These are phyloP conservation scores for Acorus calamus DNA, from an alignment of 106 monocot genomes.

Conservation along the genomic window DNA sequence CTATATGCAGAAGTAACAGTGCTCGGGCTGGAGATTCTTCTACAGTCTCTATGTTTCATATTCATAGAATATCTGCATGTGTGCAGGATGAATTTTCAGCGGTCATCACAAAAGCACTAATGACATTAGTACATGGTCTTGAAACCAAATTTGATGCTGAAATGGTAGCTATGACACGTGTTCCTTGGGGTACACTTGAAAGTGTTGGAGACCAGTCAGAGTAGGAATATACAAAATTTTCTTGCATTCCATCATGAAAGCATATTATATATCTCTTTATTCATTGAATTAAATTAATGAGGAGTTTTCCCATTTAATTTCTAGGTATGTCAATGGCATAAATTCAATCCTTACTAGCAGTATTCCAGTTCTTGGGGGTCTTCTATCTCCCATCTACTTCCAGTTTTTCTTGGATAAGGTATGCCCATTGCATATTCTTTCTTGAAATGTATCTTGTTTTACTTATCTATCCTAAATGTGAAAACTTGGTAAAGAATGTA, in stretches of 20 bases:
- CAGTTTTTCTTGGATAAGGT: slow-evolving; percentile 99
- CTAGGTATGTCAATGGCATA: slow-evolving; percentile 97
- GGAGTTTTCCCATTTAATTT: slow-evolving; percentile 5
- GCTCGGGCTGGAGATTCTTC: neutral
- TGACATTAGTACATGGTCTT: slow-evolving; percentile 90
- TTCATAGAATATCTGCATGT: neutral
- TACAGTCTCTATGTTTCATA: neutral
- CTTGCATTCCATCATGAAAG: neutral
- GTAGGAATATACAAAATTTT: slow-evolving; percentile 30
- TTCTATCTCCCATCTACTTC: slow-evolving; percentile 87
- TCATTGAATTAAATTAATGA: neutral
- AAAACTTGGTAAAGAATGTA: too few relatives aligned
- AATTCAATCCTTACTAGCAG: slow-evolving; percentile 82
- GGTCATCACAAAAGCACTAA: slow-evolving; percentile 81
- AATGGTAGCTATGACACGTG: slow-evolving; percentile 97
- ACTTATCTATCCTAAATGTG: too few relatives aligned
- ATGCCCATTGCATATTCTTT: neutral
- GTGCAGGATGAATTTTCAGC: slow-evolving; percentile 94
- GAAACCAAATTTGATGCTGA: slow-evolving; percentile 99
- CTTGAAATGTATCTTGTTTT: too few relatives aligned
- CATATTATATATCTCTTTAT: neutral
- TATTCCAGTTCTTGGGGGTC: slow-evolving; percentile 73
- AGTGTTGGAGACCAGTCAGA: slow-evolving; percentile 99
- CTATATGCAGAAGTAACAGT: too few relatives aligned
- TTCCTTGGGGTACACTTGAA: slow-evolving; percentile 94